These are phyloP conservation scores for Trichoderma afroharzianum DNA, from an alignment of 2,329 filamentous ascomycete genomes.

Conservation along the genomic window DNA sequence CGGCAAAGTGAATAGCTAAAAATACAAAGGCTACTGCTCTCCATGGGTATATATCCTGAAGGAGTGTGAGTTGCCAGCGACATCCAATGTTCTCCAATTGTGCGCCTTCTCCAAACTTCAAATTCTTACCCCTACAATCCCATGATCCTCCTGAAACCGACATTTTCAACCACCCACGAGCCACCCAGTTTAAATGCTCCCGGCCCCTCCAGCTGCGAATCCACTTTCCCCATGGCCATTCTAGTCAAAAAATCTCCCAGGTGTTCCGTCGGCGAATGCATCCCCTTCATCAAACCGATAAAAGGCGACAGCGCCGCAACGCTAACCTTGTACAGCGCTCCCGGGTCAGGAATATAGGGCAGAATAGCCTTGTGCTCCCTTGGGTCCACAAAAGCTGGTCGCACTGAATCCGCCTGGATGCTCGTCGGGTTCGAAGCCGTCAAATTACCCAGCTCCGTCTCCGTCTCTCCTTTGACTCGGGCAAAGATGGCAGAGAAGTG, in stretches of 20 bases:
- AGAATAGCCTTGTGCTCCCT: constrained; percentile 39
- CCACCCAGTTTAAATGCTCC: constrained; percentile 34
- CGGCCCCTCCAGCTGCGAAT: constrained; percentile 25
- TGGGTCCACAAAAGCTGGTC: constrained; percentile 58
- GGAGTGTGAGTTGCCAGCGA: background rate
- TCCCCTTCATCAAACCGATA: constrained; percentile 23
- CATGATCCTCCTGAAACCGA: constrained; percentile 33
- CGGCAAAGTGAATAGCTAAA: background rate
- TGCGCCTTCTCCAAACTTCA: background rate
- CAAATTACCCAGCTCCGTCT: constrained; percentile 55
- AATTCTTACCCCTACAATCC: constrained; percentile 24
- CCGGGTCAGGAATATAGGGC: constrained; percentile 38
- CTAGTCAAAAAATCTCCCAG: constrained; percentile 44
- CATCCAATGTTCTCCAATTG: background rate
- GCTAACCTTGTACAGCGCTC: constrained; percentile 18
- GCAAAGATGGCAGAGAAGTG: constrained; percentile 56
- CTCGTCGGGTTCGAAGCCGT: constrained; percentile 37
- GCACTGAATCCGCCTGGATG: constrained; percentile 53
- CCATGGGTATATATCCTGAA: background rate
- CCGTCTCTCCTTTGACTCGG: constrained; percentile 64
- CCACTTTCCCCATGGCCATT: constrained; percentile 41
- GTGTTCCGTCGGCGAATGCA: constrained; percentile 40
- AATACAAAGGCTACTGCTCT: background rate
- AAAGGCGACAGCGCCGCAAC: constrained; percentile 25
- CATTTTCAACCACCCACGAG: constrained; percentile 36